Evolutionary conservation across 495 filamentous ascomycete species (phyloP), one percentile per base, ranked within the genome.

Genomic region (Neurospora sp.): DNA sequence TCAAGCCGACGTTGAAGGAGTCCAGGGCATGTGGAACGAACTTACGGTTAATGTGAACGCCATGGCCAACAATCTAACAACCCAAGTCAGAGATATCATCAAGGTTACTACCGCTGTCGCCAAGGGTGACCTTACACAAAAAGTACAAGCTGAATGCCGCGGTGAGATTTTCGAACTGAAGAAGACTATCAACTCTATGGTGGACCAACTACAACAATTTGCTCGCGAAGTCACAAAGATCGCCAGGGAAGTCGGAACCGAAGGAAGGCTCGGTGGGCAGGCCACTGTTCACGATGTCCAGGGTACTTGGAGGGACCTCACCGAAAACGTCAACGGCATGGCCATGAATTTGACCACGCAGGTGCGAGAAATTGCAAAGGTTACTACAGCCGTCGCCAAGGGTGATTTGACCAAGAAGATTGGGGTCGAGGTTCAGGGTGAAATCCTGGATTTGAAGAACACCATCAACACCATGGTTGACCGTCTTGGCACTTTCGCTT

Each of bases 401-500:
- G 96, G 96, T 75, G 96, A 99, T 80, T 84, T 99, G 74, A 96
- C 92, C 75, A 92, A 95, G 82, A 98, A 98, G 84, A 96, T 99
- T 76, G 92, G 92, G 10, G 96, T 97, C 71, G 94, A 98, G 76
- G 96, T 96, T 53, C 91, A 96, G 78, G 96, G 96, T 76, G 96
- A 99, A 81, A 99, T 99, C 75, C 82, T 97, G 65, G 91, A 93
- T 78, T 85, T 99, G 53, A 99, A 99, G 85, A 92, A 92, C 77
- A 99, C 96, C 1, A 99, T 99, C 83, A 99, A 99, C 79, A 93
- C 93, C 81, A 99, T 99, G 96, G 96, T 99, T 78, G 96, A 99
- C 81, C 90, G 94, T 74, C 88, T 99, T 8, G 93, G 96, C 74
- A 97, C 94, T 2, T 99, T 99, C 75, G 96, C 96, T 27, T 96